A percentile compares a stretch with the other conserved stretches of the same genome.
Evolutionary conservation across 164 flowering plant species (phyloP).

Genomic region (Vitis rotundifolia): DNA sequence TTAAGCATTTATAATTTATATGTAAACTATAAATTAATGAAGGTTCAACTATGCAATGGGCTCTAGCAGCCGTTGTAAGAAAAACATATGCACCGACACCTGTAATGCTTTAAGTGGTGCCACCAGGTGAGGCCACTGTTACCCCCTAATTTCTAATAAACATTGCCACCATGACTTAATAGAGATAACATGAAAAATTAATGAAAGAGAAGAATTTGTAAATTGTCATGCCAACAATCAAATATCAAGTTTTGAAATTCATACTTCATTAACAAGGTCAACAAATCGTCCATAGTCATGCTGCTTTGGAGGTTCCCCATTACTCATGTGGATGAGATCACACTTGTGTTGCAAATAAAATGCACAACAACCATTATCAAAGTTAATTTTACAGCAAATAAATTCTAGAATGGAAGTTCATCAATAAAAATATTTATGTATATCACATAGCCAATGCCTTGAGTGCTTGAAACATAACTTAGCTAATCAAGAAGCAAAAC

Average conservation of each 20-base stretch:
- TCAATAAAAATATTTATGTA: too few species aligned
- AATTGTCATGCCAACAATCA: background rate
- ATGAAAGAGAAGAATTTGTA: background rate
- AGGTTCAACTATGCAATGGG: too few species aligned
- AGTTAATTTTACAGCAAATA: background rate
- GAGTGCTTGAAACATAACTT: too few species aligned
- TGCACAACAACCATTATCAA: background rate
- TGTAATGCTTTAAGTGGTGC: constrained; percentile 86
- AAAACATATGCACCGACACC: constrained; percentile 98
- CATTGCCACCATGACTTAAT: background rate
- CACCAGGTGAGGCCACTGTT: constrained; percentile 98
- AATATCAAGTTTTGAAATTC: constrained; percentile 6
- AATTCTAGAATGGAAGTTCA: background rate
- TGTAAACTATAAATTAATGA: too few species aligned
- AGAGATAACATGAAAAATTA: background rate
- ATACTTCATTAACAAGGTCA: constrained; percentile 90
- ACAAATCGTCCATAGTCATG: constrained; percentile 98
- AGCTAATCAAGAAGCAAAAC: too few species aligned
- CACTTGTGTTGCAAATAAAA: constrained; percentile 83
- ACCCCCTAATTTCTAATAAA: constrained; percentile 54
- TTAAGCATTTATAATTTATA: too few species aligned
- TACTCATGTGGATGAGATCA: constrained; percentile 97
- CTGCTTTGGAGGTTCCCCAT: constrained; percentile 81
- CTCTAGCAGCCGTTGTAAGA: constrained; percentile 98
- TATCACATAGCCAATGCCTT: too few species aligned